Base-by-base conservation (phyloP, 1,139 yeast genomes). In the Yamadazyma atmosphaerica region DNA sequence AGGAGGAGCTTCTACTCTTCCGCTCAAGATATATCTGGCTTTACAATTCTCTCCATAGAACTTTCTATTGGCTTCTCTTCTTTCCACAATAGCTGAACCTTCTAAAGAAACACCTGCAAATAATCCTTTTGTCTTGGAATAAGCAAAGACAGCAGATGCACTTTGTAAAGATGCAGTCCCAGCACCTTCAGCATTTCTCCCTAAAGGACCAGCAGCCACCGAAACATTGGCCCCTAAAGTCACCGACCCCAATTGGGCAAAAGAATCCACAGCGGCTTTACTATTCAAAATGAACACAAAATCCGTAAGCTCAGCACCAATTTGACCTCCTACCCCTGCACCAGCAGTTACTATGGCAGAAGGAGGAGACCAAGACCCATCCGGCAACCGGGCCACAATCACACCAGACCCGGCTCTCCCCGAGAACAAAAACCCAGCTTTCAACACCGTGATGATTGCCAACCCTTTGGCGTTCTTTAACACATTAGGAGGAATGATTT, bases 391-490 rank as follows among this genome's bases (percentile, higher is more conserved):
- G 5, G 98, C 96, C 21, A 92, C 94, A 46, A 92, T 86, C 25
- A 92, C 88, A 46, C 98, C 98, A 1, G 96, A 87, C 17, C 98
- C 98, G 2, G 97, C 98, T 60, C 98, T 79, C 24, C 98, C 98
- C 3, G 96, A 86, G 58, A 92, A 92, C 45, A 92, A 71, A 58
- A 92, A 92, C 2, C 98, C 98, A 1, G 98, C 98, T 60, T 94
- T 92, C 45, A 92, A 70, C 14, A 92, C 97, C 1, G 98, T 92
- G 47, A 92, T 77, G 32, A 92, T 65, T 2, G 96, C 98, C 36
- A 92, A 74, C 24, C 98, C 98, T 58, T 88, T 86, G 33, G 98
- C 98, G 56, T 87, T 85, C 50, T 85, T 81, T 46, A 92, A 74
- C 5, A 92, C 81, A 32, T 83, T 82, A 15, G 96, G 95, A 2